Evolutionary conservation across 1,139 yeast genomes (phyloP).

Genomic region (Debaryomycetaceae sp.): DNA sequence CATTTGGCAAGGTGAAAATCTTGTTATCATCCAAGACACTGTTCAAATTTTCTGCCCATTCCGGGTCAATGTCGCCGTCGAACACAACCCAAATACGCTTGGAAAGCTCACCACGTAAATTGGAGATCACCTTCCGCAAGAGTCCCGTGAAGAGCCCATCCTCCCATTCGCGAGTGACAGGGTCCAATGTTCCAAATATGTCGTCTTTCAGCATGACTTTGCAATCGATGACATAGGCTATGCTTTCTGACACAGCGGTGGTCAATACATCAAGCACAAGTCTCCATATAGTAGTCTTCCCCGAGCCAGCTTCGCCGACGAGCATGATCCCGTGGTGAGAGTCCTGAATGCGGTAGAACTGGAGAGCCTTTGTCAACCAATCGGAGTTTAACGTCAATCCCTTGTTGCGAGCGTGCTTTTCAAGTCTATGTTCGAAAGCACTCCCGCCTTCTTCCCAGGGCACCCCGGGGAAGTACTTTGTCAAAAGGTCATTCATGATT

Average conservation of each 20-base stretch:
- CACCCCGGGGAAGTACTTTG: slow-evolving; percentile 22
- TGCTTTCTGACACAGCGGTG: slow-evolving; percentile 35
- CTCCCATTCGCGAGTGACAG: slow-evolving; percentile 83
- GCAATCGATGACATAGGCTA: slow-evolving; percentile 58
- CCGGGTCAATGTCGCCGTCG: slow-evolving; percentile 93
- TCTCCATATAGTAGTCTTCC: slow-evolving; percentile 61
- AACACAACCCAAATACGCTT: slow-evolving; percentile 75
- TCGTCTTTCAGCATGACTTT: slow-evolving; percentile 65
- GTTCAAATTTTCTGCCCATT: slow-evolving; percentile 89
- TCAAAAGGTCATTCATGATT: slow-evolving; percentile 28
- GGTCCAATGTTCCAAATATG: slow-evolving; percentile 69
- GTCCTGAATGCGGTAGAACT: slow-evolving; percentile 58
- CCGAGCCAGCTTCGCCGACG: slow-evolving; percentile 74
- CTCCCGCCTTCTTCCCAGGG: slow-evolving; percentile 13
- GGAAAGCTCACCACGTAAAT: slow-evolving; percentile 53
- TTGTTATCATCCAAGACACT: slow-evolving; percentile 89
- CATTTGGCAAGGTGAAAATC: slow-evolving; percentile 78
- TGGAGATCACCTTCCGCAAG: slow-evolving; percentile 55
- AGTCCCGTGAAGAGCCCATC: slow-evolving; percentile 81
- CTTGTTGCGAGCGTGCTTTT: slow-evolving; percentile 12
- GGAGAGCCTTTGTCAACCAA: slow-evolving; percentile 58
- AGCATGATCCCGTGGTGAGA: slow-evolving; percentile 78
- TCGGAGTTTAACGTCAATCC: slow-evolving; percentile 25
- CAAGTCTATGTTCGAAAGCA: slow-evolving; percentile 15
- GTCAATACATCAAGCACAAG: slow-evolving; percentile 45